Percentiles rank a stretch among this genome's conserved stretches.
phyloP scores from a whole-genome alignment of 768 basidiomycete species.

The Suillus paluster region DNA sequence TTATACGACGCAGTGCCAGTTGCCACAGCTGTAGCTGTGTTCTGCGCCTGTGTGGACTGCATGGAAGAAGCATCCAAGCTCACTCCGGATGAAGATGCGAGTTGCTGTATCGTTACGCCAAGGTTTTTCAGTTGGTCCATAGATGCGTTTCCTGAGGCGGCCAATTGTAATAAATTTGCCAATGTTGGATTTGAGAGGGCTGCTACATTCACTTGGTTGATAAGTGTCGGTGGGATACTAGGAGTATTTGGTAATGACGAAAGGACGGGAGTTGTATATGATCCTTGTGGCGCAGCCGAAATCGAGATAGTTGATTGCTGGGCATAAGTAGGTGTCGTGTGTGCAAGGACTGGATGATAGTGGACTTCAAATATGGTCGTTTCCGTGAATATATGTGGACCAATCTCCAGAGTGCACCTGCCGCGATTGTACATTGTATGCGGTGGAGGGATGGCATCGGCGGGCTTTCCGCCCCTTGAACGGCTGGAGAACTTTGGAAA shows the following conservation, averaged over 20 bases:
- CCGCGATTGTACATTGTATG: slow-evolving; percentile 70
- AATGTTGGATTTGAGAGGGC: slow-evolving; percentile 71
- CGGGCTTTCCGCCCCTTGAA: slow-evolving; percentile 59
- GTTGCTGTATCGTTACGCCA: slow-evolving; percentile 72
- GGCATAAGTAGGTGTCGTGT: slow-evolving; percentile 27
- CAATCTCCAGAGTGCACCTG: slow-evolving; percentile 71
- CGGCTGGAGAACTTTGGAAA: slow-evolving; percentile 78
- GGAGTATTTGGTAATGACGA: slow-evolving; percentile 50
- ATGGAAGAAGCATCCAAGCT: slow-evolving; percentile 10
- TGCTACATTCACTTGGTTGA: slow-evolving; percentile 67
- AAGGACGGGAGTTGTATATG: slow-evolving; percentile 43
- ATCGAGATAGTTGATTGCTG: slow-evolving; percentile 29
- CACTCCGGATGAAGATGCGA: slow-evolving; percentile 41
- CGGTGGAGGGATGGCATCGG: slow-evolving; percentile 59
- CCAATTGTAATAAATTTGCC: slow-evolving; percentile 65
- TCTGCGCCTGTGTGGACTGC: slow-evolving; percentile 17
- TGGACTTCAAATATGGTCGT: slow-evolving; percentile 76
- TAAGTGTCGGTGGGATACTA: slow-evolving; percentile 58
- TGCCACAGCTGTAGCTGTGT: slow-evolving; percentile 18
- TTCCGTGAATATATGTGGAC: slow-evolving; percentile 72
- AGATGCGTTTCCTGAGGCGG: slow-evolving; percentile 63
- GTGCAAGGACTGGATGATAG: slow-evolving; percentile 51
- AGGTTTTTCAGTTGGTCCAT: slow-evolving; percentile 70
- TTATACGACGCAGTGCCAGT: slow-evolving; percentile 16
- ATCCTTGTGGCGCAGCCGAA: slow-evolving; percentile 27